Conservation (phyloP, 345 rosid species). For the Isatis tinctoria region DNA sequence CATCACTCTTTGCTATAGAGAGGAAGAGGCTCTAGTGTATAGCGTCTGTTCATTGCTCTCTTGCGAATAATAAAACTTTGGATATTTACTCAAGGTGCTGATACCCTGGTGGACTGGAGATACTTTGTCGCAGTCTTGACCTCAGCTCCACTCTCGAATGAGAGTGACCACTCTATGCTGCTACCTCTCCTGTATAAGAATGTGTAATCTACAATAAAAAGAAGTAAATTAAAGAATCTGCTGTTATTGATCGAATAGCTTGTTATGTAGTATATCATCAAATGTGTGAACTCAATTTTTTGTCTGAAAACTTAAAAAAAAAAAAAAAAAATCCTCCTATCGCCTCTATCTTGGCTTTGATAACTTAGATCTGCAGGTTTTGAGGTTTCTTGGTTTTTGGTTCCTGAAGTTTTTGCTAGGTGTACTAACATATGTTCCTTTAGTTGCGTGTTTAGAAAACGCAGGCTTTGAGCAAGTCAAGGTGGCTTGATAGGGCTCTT, state of each 20-base stretch:
- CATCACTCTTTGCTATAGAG: conserved; percentile 23
- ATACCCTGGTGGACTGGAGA: conserved; percentile 22
- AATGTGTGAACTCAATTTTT: conserved; percentile 5
- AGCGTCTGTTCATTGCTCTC: conserved; percentile 24
- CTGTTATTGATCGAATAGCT: conserved; percentile 18
- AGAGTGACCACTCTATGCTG: conserved; percentile 13
- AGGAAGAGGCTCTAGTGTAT: conserved; percentile 28
- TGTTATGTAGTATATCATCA: conserved; percentile 14
- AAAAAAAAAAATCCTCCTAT: not conserved
- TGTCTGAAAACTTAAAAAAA: not conserved
- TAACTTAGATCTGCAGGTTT: not conserved
- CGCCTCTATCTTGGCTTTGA: not conserved
- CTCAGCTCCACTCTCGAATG: conserved; percentile 4
- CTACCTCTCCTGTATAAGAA: conserved; percentile 23
- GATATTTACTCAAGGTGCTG: conserved; percentile 25
- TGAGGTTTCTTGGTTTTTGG: not conserved
- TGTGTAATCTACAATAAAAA: conserved; percentile 27
- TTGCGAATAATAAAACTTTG: conserved; percentile 18
- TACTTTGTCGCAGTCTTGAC: conserved; percentile 12
- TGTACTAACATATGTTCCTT: not conserved
- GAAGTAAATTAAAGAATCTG: not conserved
- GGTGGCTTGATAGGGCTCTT: not conserved
- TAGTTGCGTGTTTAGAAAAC: not conserved
- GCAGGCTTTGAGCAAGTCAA: conserved; percentile 1
- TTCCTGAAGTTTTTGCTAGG: not conserved